Conservation (phyloP, 345 rosid species). For the Heritiera littoralis region DNA sequence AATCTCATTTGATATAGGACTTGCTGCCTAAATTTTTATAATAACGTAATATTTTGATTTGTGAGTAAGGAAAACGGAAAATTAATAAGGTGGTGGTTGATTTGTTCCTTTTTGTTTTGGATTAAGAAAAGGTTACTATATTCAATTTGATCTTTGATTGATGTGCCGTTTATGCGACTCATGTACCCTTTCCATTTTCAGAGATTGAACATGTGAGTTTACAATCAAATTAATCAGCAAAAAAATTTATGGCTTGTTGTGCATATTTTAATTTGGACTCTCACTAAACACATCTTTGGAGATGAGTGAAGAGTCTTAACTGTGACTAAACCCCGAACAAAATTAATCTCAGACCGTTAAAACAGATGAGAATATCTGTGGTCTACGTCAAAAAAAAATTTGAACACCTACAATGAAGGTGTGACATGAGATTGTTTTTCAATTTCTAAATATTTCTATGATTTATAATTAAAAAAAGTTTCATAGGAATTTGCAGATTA, state of each 20-base stretch:
- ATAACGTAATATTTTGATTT: not conserved
- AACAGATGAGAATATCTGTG: too few relatives aligned
- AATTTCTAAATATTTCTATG: not conserved
- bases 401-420: not conserved
- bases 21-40: conserved; percentile 12
- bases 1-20: conserved; percentile 7
- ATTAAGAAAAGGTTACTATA: not conserved
- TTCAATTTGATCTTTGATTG: not conserved
- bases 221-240: not conserved
- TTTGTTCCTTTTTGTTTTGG: not conserved
- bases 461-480: not conserved
- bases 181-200: not conserved
- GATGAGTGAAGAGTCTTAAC: too few relatives aligned
- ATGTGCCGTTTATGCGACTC: not conserved
- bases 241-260: not conserved
- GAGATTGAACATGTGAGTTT: not conserved
- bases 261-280: not conserved
- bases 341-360: too few relatives aligned
- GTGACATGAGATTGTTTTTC: not conserved
- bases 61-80: not conserved
- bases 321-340: too few relatives aligned
- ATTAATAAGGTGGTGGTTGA: not conserved
- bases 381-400: not conserved
- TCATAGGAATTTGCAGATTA: not conserved
- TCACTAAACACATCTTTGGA: too few relatives aligned